These are phyloP conservation scores for Vinca minor DNA, from an alignment of 257 asterid genomes.

Conservation along the genomic window DNA sequence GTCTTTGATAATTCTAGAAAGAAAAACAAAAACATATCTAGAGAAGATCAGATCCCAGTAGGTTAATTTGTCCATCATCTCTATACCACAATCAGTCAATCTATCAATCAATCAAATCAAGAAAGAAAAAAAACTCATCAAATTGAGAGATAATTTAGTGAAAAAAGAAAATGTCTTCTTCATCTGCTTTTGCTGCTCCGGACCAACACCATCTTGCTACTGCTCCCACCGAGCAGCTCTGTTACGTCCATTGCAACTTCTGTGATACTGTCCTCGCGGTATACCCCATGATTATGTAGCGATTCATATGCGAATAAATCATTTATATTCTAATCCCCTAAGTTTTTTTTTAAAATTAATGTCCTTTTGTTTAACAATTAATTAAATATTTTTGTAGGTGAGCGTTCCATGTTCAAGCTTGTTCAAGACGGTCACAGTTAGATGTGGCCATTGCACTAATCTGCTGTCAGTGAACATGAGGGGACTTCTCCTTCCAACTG, in stretches of 20 bases:
- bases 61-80: constrained; percentile 47
- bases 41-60: too few species aligned
- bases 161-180: constrained; percentile 76
- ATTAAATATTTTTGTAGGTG: constrained; percentile 38
- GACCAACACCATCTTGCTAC: too few species aligned
- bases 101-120: constrained; percentile 87
- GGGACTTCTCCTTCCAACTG: constrained; percentile 59
- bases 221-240: constrained; percentile 79
- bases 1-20: too few species aligned
- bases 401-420: constrained; percentile 88
- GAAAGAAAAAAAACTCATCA: constrained; percentile 17
- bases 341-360: too few species aligned
- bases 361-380: too few species aligned
- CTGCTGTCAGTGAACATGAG: constrained; percentile 94
- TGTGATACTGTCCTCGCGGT: constrained; percentile 97
- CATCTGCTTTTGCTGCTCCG: constrained; percentile 67
- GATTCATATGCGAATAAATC: too few species aligned
- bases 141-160: too few species aligned
- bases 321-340: too few species aligned
- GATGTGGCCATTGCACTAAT: constrained; percentile 98
- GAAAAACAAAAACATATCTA: too few species aligned
- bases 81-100: constrained; percentile 45
- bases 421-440: constrained; percentile 91
- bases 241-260: constrained; percentile 87
- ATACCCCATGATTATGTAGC: too few species aligned